phyloP scores from a whole-genome alignment of 495 filamentous ascomycete genomes.

The Penicillium bovifimosum region DNA sequence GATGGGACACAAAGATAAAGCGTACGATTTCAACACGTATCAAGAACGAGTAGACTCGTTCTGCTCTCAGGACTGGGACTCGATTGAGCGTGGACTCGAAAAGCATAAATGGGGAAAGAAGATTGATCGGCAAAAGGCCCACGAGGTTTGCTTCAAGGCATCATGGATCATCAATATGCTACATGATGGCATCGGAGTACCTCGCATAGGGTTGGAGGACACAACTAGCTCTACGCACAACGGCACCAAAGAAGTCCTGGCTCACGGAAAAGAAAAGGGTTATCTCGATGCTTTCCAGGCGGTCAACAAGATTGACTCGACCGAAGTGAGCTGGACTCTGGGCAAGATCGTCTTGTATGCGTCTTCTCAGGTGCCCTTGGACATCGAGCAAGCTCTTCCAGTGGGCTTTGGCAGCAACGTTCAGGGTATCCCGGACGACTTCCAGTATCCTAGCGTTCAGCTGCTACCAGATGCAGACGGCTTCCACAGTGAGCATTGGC shows the following conservation, averaged over 20 bases:
- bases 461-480: conserved; percentile 35
- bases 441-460: conserved; percentile 75
- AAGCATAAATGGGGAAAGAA: conserved; percentile 70
- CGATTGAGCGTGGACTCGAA: conserved; percentile 60
- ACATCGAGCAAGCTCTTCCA: conserved; percentile 52
- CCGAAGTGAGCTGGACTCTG: conserved; percentile 97
- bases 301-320: conserved; percentile 84
- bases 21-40: conserved; percentile 89
- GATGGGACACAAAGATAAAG: conserved; percentile 69
- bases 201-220: conserved; percentile 76
- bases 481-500: conserved; percentile 62
- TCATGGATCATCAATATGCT: conserved; percentile 96
- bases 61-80: conserved; percentile 75
- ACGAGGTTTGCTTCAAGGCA: conserved; percentile 94
- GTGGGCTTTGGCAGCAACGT: conserved; percentile 90
- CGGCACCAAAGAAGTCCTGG: conserved; percentile 65
- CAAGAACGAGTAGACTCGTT: conserved; percentile 79
- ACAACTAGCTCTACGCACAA: conserved; percentile 51
- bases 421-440: conserved; percentile 63
- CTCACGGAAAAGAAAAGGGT: conserved; percentile 68
- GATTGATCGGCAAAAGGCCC: conserved; percentile 65
- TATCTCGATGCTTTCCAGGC: conserved; percentile 87
- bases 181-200: conserved; percentile 92
- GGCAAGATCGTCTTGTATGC: conserved; percentile 98
- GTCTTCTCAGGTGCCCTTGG: conserved; percentile 73